phyloP scores from a whole-genome alignment of 768 basidiomycete species.

The Termitomyces sp. region DNA sequence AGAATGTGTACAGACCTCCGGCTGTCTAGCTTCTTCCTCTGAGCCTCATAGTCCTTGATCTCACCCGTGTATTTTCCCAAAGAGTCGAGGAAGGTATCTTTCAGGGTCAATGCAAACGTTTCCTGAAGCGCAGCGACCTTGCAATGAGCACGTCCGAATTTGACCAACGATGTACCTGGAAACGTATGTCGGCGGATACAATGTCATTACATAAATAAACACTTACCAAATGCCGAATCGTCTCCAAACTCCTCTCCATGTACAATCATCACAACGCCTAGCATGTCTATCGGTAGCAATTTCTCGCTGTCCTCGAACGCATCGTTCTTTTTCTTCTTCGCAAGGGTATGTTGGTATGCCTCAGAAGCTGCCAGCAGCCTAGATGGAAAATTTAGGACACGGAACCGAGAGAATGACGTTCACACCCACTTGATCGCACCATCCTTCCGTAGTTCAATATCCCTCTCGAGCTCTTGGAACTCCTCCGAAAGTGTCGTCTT shows the following conservation, averaged over 20 bases:
- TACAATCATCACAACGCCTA: conserved; percentile 84
- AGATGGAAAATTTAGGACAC: neutral
- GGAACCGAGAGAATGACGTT: neutral
- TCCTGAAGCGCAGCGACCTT: conserved; percentile 85
- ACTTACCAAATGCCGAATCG: conserved; percentile 67
- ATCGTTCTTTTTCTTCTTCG: conserved; percentile 72
- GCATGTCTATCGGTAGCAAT: conserved; percentile 68
- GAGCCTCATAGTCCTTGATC: conserved; percentile 78
- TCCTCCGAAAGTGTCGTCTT: conserved; percentile 78
- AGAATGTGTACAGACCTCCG: conserved; percentile 47
- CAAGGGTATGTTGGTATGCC: conserved; percentile 64
- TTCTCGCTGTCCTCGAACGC: conserved; percentile 65
- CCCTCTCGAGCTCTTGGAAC: conserved; percentile 76
- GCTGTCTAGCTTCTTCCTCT: conserved; percentile 86
- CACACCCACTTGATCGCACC: conserved; percentile 66
- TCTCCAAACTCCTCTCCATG: conserved; percentile 82
- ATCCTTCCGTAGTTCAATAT: conserved; percentile 75
- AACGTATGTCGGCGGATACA: neutral
- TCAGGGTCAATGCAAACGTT: conserved; percentile 67
- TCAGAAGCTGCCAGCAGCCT: conserved; percentile 74
- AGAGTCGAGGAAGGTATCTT: conserved; percentile 68
- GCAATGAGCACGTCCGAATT: conserved; percentile 80
- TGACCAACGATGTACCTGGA: conserved; percentile 68
- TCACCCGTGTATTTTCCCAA: conserved; percentile 64
- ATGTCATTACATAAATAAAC: neutral